Percentiles rank a stretch among this genome's conserved stretches.
phyloP scores from a whole-genome alignment of 1,284 basidiomycete genomes.

The Sporisorium reilianum region DNA sequence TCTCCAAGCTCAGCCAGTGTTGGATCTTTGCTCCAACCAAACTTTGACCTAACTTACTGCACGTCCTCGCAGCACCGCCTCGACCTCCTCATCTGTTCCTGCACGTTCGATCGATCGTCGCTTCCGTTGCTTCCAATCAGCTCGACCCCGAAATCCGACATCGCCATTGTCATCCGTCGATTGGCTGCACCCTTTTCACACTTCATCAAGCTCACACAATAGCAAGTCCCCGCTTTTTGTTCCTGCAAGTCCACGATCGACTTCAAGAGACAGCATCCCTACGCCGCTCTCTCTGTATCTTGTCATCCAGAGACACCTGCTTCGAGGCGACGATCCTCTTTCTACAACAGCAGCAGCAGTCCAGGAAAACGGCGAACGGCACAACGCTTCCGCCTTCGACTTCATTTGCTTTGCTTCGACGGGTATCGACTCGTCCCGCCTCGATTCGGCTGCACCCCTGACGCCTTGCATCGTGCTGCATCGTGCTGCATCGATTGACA shows the following conservation, averaged over 20 bases:
- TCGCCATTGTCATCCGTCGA: neutral
- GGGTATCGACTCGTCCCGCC: slow-evolving; percentile 8
- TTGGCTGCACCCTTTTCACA: neutral
- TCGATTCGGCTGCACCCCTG: slow-evolving; percentile 1
- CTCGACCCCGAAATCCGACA: neutral
- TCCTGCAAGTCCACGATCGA: too few species aligned
- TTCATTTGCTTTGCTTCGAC: neutral
- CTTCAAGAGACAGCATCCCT: too few species aligned
- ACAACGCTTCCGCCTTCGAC: neutral
- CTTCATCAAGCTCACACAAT: neutral
- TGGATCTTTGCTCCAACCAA: too few species aligned
- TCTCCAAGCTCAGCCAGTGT: too few species aligned
- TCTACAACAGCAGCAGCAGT: neutral
- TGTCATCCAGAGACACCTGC: too few species aligned
- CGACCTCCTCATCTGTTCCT: too few species aligned
- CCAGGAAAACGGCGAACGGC: neutral
- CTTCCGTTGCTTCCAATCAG: too few species aligned
- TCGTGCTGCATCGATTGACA: neutral
- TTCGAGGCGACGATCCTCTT: too few species aligned
- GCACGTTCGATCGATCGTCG: too few species aligned
- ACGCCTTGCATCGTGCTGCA: slow-evolving; percentile 10
- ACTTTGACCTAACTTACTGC: too few species aligned
- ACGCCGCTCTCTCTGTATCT: too few species aligned
- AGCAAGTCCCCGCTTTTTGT: neutral
- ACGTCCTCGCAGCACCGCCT: too few species aligned